A percentile compares a stretch with the other conserved stretches of the same genome.
phyloP scores from a whole-genome alignment of 306 rosid genomes.

The Casuarina cunninghamiana region DNA sequence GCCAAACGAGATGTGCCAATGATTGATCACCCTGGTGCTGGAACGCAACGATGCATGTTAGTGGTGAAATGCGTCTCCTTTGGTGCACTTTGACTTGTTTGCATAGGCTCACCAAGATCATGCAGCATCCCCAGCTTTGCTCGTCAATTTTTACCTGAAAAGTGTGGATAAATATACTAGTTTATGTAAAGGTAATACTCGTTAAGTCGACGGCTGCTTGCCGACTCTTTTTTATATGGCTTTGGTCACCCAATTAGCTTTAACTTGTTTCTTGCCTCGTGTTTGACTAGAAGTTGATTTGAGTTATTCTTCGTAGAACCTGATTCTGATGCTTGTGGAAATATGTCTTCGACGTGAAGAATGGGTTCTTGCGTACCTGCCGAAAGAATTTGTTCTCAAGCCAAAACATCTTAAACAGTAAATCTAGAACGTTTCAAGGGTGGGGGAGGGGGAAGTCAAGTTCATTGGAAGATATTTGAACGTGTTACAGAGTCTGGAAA shows the following conservation, averaged over 20 bases:
- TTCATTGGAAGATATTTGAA: no score
- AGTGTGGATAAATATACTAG: neutral
- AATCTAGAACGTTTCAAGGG: no score
- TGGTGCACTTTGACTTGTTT: conserved; percentile 2
- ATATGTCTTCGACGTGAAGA: no score
- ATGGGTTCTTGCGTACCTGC: no score
- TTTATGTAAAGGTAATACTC: neutral
- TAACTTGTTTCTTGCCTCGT: no score
- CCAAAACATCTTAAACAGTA: no score
- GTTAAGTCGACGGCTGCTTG: neutral
- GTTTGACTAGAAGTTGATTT: no score
- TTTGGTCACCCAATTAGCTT: neutral
- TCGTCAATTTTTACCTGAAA: neutral
- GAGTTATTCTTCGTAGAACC: no score
- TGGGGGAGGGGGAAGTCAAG: no score
- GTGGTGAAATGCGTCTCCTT: neutral
- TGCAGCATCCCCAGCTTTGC: neutral
- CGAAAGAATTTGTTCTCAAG: no score
- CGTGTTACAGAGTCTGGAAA: no score
- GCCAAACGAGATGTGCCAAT: neutral
- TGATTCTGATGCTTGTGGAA: no score
- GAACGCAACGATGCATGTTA: neutral
- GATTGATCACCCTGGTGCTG: neutral
- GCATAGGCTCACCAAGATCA: neutral
- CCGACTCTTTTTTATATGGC: neutral